Percentiles rank a stretch among this genome's conserved stretches.
Evolutionary conservation across 805 yeast species (phyloP).

Genomic region (Cyberlindnera maclurae): DNA sequence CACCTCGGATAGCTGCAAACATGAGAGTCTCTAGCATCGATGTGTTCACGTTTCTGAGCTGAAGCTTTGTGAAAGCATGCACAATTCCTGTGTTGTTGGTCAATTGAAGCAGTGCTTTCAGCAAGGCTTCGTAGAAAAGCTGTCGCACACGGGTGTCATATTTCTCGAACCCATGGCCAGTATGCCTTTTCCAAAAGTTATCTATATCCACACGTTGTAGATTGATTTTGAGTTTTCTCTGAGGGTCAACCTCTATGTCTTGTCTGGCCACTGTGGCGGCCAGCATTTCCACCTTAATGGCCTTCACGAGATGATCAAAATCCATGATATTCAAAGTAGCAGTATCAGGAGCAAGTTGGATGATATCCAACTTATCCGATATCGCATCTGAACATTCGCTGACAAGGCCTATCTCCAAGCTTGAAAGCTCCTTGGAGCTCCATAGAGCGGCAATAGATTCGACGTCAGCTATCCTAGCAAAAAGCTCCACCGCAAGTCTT

Average conservation of each 20-base stretch:
- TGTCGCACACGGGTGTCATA: neutral
- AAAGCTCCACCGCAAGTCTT: neutral
- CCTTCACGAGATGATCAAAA: constrained; percentile 9
- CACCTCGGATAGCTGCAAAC: constrained; percentile 13
- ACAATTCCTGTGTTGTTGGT: constrained; percentile 18
- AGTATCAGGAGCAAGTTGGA: neutral
- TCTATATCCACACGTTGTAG: constrained; percentile 18
- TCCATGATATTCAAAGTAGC: constrained; percentile 3
- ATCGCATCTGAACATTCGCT: neutral
- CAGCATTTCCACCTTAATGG: constrained; percentile 4
- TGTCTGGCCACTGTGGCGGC: constrained; percentile 6
- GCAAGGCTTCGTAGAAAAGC: constrained; percentile 9
- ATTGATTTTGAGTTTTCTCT: constrained; percentile 4
- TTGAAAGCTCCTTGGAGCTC: constrained; percentile 1
- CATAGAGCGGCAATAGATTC: neutral
- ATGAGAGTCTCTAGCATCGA: constrained; percentile 9
- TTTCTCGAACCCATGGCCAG: neutral
- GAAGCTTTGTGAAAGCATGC: constrained; percentile 10
- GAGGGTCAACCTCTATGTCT: neutral
- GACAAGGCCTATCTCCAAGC: constrained; percentile 1
- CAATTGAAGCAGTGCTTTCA: constrained; percentile 6
- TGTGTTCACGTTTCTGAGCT: neutral
- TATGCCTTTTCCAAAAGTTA: neutral
- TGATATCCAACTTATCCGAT: neutral
- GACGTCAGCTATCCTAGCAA: neutral